Base-by-base conservation (phyloP, 305 asterid species). In the Euphrasia arctica region DNA sequence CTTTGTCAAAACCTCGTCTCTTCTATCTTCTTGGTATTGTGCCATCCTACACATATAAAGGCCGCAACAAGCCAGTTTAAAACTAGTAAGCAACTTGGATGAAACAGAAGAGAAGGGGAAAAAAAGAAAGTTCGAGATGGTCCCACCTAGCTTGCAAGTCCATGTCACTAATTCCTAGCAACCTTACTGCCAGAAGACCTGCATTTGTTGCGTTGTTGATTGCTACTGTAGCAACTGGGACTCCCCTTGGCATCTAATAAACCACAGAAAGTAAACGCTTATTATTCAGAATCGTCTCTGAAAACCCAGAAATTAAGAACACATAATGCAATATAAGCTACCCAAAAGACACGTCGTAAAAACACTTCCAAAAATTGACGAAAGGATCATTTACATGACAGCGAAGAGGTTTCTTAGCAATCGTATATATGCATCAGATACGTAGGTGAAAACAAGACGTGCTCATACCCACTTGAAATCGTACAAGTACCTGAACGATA, bases 141-240 rank as follows among this genome's bases (percentile, higher is more conserved):
- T 9, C 77, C 4, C 50, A 89, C 98, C 96, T 84, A 61, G 91
- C 78, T 76, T 89, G 96, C 74, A 89, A 74, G 34, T 83, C 82
- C 5, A 77, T 64, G 75, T 92, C 98, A 57, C 90, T 81, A 50
- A 84, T 77, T 62, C 98, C 98, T 69, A 92, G 72, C 70, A 89
- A 62, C 79, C 93, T 81, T 69, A 89, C 83, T 62, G 98, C 98
- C 59, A 92, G 78, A 54, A 89, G 62, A 65, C 90, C 98, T 14
- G 98, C 97, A 79, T 92, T 92, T 34, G 96, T 92, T 60, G 98
- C 96, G 13, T 85, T 87, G 70, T 89, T 87, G 76, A 92, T 84
- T 28, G 96, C 96, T 5, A 92, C 91, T 1, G 98, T 92, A 28
- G 98, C 97, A 52, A 92, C 97, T 8, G 98, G 98, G 28, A 89